Conservation (phyloP, 2,329 filamentous ascomycete genomes). For the Thelonectria rubi region DNA sequence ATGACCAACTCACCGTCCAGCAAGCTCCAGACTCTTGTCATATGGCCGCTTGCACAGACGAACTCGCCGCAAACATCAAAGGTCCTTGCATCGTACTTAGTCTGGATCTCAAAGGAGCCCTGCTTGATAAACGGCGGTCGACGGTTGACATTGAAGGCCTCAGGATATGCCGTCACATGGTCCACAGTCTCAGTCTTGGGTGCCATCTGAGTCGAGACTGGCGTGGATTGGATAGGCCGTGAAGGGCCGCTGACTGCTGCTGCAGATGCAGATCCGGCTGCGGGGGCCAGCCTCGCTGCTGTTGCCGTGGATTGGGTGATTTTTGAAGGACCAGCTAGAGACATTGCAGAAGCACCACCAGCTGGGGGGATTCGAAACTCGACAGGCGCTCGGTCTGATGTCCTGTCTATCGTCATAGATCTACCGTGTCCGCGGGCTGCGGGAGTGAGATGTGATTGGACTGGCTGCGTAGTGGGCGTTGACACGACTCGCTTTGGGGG, state of each 20-base stretch:
- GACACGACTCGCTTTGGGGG: constrained; percentile 46
- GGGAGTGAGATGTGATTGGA: constrained; percentile 44
- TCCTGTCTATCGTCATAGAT: constrained; percentile 50
- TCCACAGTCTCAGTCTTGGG: constrained; percentile 57
- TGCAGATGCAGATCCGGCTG: constrained; percentile 49
- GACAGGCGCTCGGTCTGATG: constrained; percentile 37
- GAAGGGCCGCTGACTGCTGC: neutral
- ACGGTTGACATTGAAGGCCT: constrained; percentile 84
- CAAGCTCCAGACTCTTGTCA: constrained; percentile 90
- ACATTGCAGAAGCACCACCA: constrained; percentile 25
- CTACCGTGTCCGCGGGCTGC: constrained; percentile 45
- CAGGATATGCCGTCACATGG: constrained; percentile 75
- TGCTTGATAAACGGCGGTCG: constrained; percentile 79
- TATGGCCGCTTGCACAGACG: constrained; percentile 84
- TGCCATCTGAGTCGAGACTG: constrained; percentile 27
- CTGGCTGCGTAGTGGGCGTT: constrained; percentile 43
- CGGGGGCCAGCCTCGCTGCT: constrained; percentile 34
- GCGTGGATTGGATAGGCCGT: constrained; percentile 20
- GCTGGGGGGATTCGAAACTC: constrained; percentile 39
- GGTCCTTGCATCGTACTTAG: constrained; percentile 85
- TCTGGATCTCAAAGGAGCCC: constrained; percentile 78
- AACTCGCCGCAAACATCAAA: constrained; percentile 90
- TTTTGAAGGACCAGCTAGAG: constrained; percentile 29
- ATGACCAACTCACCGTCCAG: constrained; percentile 82
- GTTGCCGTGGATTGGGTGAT: constrained; percentile 33